These are phyloP conservation scores for Clarireedia monteithiana DNA, from an alignment of 2,329 filamentous ascomycete genomes.

Conservation along the genomic window DNA sequence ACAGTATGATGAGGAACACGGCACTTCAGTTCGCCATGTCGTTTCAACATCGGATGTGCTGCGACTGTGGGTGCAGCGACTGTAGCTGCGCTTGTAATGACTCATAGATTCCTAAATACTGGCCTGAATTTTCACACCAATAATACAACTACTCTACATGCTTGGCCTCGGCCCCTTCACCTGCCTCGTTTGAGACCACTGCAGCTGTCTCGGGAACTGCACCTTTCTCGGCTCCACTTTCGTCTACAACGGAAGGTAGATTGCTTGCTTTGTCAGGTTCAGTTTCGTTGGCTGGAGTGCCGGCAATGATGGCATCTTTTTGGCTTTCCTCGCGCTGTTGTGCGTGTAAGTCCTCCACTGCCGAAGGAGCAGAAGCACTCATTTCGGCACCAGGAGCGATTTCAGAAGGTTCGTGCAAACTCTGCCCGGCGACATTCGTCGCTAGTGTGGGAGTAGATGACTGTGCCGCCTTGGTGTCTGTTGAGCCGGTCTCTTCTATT, in stretches of 20 bases:
- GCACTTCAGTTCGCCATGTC: too few relatives aligned
- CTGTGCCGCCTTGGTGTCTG: slow-evolving; percentile 12
- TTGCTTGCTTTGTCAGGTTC: slow-evolving; percentile 15
- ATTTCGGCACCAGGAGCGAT: slow-evolving; percentile 13
- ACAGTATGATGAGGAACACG: too few relatives aligned
- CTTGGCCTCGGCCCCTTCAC: slow-evolving; percentile 4
- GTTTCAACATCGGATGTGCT: too few relatives aligned
- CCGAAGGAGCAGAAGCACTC: slow-evolving; percentile 8
- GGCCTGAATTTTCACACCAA: not conserved
- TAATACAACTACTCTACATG: slow-evolving; percentile 17
- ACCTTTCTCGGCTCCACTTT: slow-evolving; percentile 1
- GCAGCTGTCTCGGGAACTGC: slow-evolving; percentile 7
- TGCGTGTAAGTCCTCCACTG: slow-evolving; percentile 11
- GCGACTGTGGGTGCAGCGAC: too few relatives aligned
- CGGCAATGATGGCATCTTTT: slow-evolving; percentile 9
- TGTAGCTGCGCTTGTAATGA: too few relatives aligned
- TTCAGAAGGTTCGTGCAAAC: slow-evolving; percentile 17
- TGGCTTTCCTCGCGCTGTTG: slow-evolving; percentile 14
- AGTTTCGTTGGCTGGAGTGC: slow-evolving; percentile 7
- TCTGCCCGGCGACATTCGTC: slow-evolving; percentile 21
- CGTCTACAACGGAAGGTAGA: slow-evolving; percentile 10
- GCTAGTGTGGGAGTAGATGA: slow-evolving; percentile 19
- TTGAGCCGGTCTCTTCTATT: slow-evolving; percentile 5
- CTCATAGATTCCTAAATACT: too few relatives aligned
- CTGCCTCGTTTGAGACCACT: slow-evolving; percentile 21